A percentile compares a stretch with the other conserved stretches of the same genome.
Conservation (phyloP, 106 monocot species). For the Allium sativum region DNA sequence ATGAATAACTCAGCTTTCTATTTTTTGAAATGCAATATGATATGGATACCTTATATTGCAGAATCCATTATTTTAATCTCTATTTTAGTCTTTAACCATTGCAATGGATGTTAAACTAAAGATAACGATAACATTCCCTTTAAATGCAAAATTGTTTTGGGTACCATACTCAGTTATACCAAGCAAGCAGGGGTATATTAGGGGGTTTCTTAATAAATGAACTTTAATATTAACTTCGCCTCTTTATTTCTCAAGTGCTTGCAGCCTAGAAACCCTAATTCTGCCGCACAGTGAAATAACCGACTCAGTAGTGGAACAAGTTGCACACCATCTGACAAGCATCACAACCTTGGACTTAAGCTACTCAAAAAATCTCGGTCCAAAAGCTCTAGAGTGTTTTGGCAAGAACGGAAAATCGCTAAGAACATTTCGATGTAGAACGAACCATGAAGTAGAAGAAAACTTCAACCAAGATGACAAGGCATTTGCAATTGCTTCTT, state of each 20-base stretch:
- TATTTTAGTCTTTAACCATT: no score
- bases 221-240: not conserved
- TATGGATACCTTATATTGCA: no score
- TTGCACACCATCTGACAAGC: conserved; percentile 37
- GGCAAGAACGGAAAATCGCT: conserved; percentile 63
- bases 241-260: conserved; percentile 32
- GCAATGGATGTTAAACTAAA: no score
- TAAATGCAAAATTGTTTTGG: no score
- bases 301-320: conserved; percentile 52
- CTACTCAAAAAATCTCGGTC: conserved; percentile 69
- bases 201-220: no score
- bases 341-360: conserved; percentile 82
- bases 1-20: no score
- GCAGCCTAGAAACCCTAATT: conserved; percentile 55
- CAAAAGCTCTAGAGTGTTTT: conserved; percentile 56
- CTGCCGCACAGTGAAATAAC: conserved; percentile 77
- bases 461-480: conserved; percentile 74
- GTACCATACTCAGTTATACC: no score
- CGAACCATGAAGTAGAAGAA: conserved; percentile 76
- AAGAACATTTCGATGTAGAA: conserved; percentile 39
- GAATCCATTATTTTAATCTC: no score
- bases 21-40: no score
- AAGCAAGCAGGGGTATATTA: no score
- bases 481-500: conserved; percentile 62
- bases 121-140: no score